Base-by-base conservation (phyloP, 1,284 basidiomycete species). In the Stereum hirsutum region DNA sequence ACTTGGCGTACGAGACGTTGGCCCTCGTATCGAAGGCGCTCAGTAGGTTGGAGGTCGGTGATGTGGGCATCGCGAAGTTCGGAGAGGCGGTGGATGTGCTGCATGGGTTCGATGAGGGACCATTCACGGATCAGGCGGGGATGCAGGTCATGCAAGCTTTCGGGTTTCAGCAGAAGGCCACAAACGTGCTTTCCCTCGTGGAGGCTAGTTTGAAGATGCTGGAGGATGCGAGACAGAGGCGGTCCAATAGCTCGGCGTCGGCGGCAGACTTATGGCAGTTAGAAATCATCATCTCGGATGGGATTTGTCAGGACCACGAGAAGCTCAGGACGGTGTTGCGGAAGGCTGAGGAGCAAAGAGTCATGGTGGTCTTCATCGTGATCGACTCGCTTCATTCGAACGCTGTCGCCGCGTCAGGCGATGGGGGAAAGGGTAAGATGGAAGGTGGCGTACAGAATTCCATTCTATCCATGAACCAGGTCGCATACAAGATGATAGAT, bases 281-380 rank as follows among this genome's bases (percentile, higher is more conserved):
- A 43, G 81, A 97, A 63, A 93, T 99, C 65, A 96, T 99, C 71
- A 92, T 99, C 51, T 98, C 94, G 15, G 96, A 99, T 59, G 96
- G 96, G 25, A 89, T 98, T 51, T 98, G 94, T 61, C 92, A 98
- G 62, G 91, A 98, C 58, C 94, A 98, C 60, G 89, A 92, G 37
- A 72, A 74, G 52, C 70, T 99, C 39, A 78, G 86, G 27, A 81
- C 83, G 2, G 65, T 93, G 27, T 68, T 99, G 26, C 76, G 96
- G 32, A 81, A 79, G 52, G 96, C 95, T 1, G 79, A 87, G 50
- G 93, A 93, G 57, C 89, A 95, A 61, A 76, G 87, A 17, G 85
- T 99, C 52, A 88, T 99, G 86, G 77, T 99, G 43, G 95, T 99
- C 42, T 99, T 99, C 70, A 80, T 99, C 59, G 79, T 99, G 50